Percentiles rank a stretch among this genome's conserved stretches.
These are phyloP conservation scores for Magnusiomyces tetraspermus DNA, from an alignment of 1,139 yeast species.

Conservation along the genomic window DNA sequence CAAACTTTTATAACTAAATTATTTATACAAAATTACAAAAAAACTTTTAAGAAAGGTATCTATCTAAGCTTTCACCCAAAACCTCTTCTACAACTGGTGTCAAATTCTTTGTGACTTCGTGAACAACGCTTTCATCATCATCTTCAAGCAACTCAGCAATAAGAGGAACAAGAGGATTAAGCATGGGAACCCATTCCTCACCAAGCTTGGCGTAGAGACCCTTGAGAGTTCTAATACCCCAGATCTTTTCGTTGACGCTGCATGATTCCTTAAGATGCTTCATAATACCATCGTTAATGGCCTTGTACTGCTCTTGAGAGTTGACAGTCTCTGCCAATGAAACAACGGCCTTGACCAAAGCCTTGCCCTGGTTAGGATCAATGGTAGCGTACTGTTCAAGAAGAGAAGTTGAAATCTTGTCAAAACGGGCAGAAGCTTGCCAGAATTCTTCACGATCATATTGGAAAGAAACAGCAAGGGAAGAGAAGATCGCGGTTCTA, in stretches of 20 bases:
- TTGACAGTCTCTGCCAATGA: constrained; percentile 60
- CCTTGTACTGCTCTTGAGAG: constrained; percentile 74
- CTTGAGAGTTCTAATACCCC: constrained; percentile 77
- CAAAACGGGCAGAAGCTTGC: constrained; percentile 82
- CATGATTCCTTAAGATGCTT: constrained; percentile 44
- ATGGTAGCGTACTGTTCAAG: constrained; percentile 56
- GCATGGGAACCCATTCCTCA: constrained; percentile 82
- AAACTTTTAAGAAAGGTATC: constrained; percentile 57
- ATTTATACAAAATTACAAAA: not conserved
- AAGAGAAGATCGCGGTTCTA: constrained; percentile 59
- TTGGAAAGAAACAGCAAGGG: constrained; percentile 70
- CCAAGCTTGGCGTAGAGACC: constrained; percentile 84
- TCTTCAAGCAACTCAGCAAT: constrained; percentile 93
- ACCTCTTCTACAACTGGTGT: constrained; percentile 87
- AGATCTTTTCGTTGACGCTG: constrained; percentile 51
- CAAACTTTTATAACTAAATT: not conserved
- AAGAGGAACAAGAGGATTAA: constrained; percentile 91
- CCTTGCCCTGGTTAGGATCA: constrained; percentile 49
- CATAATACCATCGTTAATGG: constrained; percentile 47
- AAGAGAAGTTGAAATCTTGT: constrained; percentile 52
- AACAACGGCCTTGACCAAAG: constrained; percentile 70
- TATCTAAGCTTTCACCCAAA: constrained; percentile 88
- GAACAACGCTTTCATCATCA: constrained; percentile 87
- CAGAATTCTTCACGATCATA: constrained; percentile 91
- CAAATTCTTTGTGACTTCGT: constrained; percentile 84